These are phyloP conservation scores for Kwoniella botswanensis DNA, from an alignment of 768 basidiomycete genomes.

Conservation along the genomic window DNA sequence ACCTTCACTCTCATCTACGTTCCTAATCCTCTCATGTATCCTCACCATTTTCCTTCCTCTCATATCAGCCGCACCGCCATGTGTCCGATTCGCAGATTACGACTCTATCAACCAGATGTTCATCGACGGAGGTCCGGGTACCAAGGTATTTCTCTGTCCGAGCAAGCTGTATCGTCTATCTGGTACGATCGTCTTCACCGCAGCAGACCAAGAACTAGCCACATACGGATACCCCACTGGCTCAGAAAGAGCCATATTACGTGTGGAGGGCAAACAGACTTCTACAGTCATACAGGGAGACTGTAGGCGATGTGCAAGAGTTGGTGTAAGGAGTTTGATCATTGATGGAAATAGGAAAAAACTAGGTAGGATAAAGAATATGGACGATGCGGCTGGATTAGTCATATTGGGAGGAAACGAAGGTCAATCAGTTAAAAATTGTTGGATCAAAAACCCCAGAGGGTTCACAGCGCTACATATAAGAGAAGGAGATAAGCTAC, in stretches of 20 bases:
- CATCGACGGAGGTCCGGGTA: conserved; percentile 58
- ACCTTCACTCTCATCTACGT: not conserved
- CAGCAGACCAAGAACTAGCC: conserved; percentile 59
- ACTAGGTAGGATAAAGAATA: conserved; percentile 52
- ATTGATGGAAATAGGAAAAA: conserved; percentile 57
- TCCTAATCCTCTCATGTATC: conserved; percentile 23
- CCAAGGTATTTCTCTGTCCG: conserved; percentile 57
- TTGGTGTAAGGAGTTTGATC: conserved; percentile 49
- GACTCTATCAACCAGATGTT: conserved; percentile 56
- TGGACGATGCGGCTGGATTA: conserved; percentile 39
- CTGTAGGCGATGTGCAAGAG: conserved; percentile 57
- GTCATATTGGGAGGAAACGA: conserved; percentile 58
- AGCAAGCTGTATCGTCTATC: conserved; percentile 50
- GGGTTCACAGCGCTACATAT: conserved; percentile 59
- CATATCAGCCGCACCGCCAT: conserved; percentile 32
- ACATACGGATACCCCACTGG: conserved; percentile 60
- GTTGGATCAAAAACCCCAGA: conserved; percentile 53
- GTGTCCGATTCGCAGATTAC: conserved; percentile 54
- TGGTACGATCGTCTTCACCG: conserved; percentile 58
- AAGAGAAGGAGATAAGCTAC: conserved; percentile 57
- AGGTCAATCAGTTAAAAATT: conserved; percentile 51
- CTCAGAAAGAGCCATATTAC: conserved; percentile 55
- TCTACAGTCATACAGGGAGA: conserved; percentile 58
- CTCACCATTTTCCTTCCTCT: too few species aligned
- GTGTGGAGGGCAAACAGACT: conserved; percentile 49